A percentile compares a stretch with the other conserved stretches of the same genome.
phyloP scores from a whole-genome alignment of 2,329 filamentous ascomycete species.

The Dryadomyces quercivorus region DNA sequence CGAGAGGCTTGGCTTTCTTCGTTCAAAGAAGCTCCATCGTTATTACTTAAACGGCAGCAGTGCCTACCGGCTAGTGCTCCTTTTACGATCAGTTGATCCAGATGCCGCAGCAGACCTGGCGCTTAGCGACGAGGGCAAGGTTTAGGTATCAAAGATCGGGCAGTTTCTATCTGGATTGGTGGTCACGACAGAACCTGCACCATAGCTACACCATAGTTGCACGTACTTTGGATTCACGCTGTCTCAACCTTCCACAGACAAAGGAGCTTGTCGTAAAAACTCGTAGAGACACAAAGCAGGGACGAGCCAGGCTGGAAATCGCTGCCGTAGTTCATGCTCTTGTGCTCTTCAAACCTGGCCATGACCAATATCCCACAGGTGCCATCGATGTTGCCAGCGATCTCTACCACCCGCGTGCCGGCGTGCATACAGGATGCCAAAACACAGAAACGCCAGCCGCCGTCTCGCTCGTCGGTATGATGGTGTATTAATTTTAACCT shows the following conservation, averaged over 20 bases:
- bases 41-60: slow-evolving; percentile 97
- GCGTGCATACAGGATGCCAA: slow-evolving; percentile 92
- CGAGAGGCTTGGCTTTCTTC: slow-evolving; percentile 79
- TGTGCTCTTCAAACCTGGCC: slow-evolving; percentile 67
- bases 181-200: not conserved
- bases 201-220: not conserved
- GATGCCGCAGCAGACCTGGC: slow-evolving; percentile 24
- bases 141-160: not conserved
- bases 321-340: slow-evolving; percentile 91
- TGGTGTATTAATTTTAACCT: slow-evolving; percentile 51
- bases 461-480: slow-evolving; percentile 13
- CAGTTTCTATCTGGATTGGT: not conserved
- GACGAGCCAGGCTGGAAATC: slow-evolving; percentile 43
- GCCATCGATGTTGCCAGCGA: slow-evolving; percentile 24
- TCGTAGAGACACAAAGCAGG: slow-evolving; percentile 51
- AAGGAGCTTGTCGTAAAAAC: slow-evolving; percentile 62
- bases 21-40: slow-evolving; percentile 83
- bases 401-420: slow-evolving; percentile 54
- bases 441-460: slow-evolving; percentile 29
- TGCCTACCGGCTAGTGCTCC: slow-evolving; percentile 76
- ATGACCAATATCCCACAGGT: slow-evolving; percentile 52
- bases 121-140: slow-evolving; percentile 18
- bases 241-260: slow-evolving; percentile 46
- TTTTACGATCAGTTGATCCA: slow-evolving; percentile 47
- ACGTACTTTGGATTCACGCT: not conserved